Conservation (phyloP, 2,329 filamentous ascomycete species). For the Hymenoscyphus salicellus region DNA sequence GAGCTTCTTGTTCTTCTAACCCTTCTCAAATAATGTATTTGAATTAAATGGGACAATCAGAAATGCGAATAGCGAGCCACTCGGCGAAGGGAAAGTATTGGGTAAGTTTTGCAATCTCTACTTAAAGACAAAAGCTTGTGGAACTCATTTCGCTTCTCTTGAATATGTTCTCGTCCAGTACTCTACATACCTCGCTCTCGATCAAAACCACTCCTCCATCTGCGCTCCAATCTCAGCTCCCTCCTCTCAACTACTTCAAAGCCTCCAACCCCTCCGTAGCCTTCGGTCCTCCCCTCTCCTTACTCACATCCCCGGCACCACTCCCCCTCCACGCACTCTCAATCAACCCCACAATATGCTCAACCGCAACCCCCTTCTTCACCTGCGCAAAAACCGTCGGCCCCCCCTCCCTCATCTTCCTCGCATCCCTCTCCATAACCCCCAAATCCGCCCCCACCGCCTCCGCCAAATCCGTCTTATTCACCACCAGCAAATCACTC, state of each 20-base stretch:
- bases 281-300: conserved; percentile 53
- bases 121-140: too few species aligned
- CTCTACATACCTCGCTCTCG: too few species aligned
- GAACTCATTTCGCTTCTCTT: too few species aligned
- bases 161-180: too few species aligned
- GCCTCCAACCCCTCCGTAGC: conserved; percentile 55
- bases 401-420: conserved; percentile 92
- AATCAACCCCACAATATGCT: conserved; percentile 84
- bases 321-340: conserved; percentile 89
- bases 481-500: conserved; percentile 88
- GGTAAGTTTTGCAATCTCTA: too few species aligned
- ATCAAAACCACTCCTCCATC: too few species aligned
- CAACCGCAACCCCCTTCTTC: conserved; percentile 83
- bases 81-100: too few species aligned
- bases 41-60: too few species aligned
- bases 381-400: conserved; percentile 96
- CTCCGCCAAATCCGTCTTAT: conserved; percentile 94
- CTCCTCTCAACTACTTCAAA: conserved; percentile 34
- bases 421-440: conserved; percentile 92
- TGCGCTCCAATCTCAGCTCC: neutral
- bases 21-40: too few species aligned
- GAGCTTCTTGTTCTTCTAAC: too few species aligned
- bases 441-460: conserved; percentile 83
- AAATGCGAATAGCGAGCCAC: too few species aligned
- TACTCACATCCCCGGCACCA: conserved; percentile 66